Conservation (phyloP, 2,329 filamentous ascomycete genomes). For the Pyricularia sp. region DNA sequence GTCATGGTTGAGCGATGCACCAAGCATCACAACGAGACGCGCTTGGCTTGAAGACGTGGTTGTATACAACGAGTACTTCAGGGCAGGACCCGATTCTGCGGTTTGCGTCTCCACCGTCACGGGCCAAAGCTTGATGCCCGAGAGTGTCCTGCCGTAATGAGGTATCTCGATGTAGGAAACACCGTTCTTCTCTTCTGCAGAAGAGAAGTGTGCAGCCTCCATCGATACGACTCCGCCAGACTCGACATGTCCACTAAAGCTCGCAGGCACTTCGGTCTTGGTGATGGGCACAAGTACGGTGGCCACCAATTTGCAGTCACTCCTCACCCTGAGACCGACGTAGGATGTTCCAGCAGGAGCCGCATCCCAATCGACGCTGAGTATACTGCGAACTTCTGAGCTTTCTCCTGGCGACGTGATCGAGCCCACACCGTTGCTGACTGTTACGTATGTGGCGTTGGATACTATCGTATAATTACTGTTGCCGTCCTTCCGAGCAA, state of each 20-base stretch:
- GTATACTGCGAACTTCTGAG: constrained; percentile 25
- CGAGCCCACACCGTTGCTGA: constrained; percentile 23
- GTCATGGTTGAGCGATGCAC: constrained; percentile 19
- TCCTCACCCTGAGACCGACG: constrained; percentile 22
- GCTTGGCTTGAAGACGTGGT: constrained; percentile 10
- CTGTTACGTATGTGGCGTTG: constrained; percentile 25
- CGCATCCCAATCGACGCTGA: constrained; percentile 31
- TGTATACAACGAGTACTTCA: constrained; percentile 18
- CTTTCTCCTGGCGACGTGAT: constrained; percentile 13
- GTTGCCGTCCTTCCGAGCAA: constrained; percentile 28
- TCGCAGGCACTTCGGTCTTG: constrained; percentile 15
- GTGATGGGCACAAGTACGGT: constrained; percentile 30
- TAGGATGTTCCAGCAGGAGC: constrained; percentile 24
- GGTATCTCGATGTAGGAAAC: constrained; percentile 16
- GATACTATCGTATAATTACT: constrained; percentile 28
- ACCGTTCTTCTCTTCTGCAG: constrained; percentile 9
- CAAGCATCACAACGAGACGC: constrained; percentile 18
- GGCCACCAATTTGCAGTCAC: constrained; percentile 15
- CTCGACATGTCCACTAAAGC: constrained; percentile 19
- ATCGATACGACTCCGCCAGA: constrained; percentile 17
- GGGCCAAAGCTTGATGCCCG: constrained; percentile 17
- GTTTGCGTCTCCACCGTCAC: constrained; percentile 13
- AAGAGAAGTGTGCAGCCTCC: constrained; percentile 17
- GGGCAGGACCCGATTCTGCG: constrained; percentile 11
- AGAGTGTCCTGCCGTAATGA: constrained; percentile 20